These are phyloP conservation scores for Ophiostoma australiae DNA, from an alignment of 2,329 filamentous ascomycete species.

Conservation along the genomic window DNA sequence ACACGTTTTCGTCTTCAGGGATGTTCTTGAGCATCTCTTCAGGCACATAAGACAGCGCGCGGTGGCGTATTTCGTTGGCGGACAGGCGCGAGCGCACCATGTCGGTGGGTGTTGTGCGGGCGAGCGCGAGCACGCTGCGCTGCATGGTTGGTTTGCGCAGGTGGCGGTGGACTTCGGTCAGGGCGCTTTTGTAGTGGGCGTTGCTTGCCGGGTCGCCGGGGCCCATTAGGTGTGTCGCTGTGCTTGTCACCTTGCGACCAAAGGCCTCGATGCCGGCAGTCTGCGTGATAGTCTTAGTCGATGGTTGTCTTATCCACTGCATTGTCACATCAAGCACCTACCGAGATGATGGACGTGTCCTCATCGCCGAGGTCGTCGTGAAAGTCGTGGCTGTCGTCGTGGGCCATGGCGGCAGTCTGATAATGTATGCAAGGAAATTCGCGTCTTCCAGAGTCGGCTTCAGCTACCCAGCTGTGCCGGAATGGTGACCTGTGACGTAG, in stretches of 20 bases:
- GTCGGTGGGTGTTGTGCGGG: conserved; percentile 87
- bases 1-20: conserved; percentile 77
- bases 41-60: conserved; percentile 79
- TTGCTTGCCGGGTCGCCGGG: conserved; percentile 55
- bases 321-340: conserved; percentile 25
- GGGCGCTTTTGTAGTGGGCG: conserved; percentile 75
- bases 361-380: conserved; percentile 45
- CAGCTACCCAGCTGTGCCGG: neutral
- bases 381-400: conserved; percentile 41
- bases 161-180: conserved; percentile 85
- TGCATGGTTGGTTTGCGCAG: conserved; percentile 78
- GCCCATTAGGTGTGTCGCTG: conserved; percentile 82
- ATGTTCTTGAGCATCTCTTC: conserved; percentile 88
- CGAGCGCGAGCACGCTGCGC: conserved; percentile 84
- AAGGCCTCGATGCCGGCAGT: conserved; percentile 87
- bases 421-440: neutral
- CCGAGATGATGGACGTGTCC: conserved; percentile 45
- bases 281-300: conserved; percentile 42
- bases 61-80: conserved; percentile 86
- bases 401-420: conserved; percentile 30
- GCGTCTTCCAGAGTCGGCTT: neutral
- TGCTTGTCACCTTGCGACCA: conserved; percentile 88
- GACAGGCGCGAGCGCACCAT: conserved; percentile 89
- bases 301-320: neutral
- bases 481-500: conserved; percentile 16